Percentiles rank a stretch among this genome's conserved stretches.
These are phyloP conservation scores for Boeremia exigua DNA, from an alignment of 2,329 filamentous ascomycete genomes.

Conservation along the genomic window DNA sequence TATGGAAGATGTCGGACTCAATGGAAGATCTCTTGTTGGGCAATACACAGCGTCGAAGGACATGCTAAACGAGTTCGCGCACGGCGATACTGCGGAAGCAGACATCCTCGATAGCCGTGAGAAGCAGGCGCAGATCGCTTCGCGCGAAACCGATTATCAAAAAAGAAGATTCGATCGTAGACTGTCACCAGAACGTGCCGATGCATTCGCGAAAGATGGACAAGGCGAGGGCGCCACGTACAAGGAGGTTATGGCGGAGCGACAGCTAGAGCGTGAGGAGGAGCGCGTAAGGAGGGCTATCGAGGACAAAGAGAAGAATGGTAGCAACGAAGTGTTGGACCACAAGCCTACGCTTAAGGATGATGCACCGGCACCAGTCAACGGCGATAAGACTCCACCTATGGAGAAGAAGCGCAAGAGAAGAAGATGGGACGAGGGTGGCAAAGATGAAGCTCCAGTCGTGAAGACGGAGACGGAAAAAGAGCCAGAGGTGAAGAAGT, in stretches of 20 bases:
- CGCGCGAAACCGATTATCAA: conserved; percentile 96
- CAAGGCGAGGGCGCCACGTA: conserved; percentile 81
- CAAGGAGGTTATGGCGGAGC: conserved; percentile 85
- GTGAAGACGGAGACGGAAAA: conserved; percentile 28
- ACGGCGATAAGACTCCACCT: conserved; percentile 71
- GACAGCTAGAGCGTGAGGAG: conserved; percentile 92
- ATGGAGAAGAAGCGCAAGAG: conserved; percentile 70
- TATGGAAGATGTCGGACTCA: conserved; percentile 71
- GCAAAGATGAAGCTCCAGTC: conserved; percentile 50
- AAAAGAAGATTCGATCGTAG: conserved; percentile 87
- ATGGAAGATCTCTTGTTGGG: conserved; percentile 79
- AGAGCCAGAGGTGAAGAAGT: conserved; percentile 54
- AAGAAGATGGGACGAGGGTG: conserved; percentile 89
- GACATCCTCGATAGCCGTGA: conserved; percentile 86
- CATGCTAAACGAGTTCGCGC: conserved; percentile 93
- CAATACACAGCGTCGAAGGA: conserved; percentile 94
- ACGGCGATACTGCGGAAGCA: conserved; percentile 88
- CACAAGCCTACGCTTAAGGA: conserved; percentile 77
- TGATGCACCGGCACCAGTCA: conserved; percentile 70
- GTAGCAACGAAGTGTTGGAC: conserved; percentile 66
- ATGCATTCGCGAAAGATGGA: conserved; percentile 80
- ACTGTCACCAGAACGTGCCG: conserved; percentile 83
- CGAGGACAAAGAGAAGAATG: conserved; percentile 71
- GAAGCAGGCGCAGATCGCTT: conserved; percentile 87
- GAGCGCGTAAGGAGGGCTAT: conserved; percentile 83